phyloP scores from a whole-genome alignment of 495 filamentous ascomycete species.

The Rostrohypoxylon terebratum region DNA sequence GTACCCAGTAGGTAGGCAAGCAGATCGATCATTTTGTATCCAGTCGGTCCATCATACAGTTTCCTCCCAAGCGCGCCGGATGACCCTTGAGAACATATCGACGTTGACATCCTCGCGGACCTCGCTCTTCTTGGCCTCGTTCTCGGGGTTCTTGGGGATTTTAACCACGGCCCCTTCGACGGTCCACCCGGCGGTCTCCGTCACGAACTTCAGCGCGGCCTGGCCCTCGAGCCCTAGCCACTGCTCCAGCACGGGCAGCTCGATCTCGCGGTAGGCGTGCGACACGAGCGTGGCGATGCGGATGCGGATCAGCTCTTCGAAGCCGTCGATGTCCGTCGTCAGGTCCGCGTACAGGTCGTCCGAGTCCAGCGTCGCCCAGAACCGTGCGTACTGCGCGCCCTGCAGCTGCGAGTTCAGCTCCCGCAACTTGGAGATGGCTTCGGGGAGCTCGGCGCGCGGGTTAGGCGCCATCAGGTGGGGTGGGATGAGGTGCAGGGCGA shows the following conservation, averaged over 20 bases:
- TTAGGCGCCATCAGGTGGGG: constrained; percentile 57
- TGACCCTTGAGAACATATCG: constrained; percentile 83
- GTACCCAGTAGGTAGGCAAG: background rate
- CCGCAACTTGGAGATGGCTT: constrained; percentile 91
- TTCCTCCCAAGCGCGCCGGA: constrained; percentile 91
- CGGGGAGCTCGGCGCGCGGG: constrained; percentile 70
- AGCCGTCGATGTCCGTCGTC: constrained; percentile 91
- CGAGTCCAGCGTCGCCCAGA: constrained; percentile 92
- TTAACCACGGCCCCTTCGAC: constrained; percentile 70
- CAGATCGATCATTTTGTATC: background rate
- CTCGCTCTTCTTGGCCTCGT: constrained; percentile 96
- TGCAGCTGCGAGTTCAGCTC: constrained; percentile 85
- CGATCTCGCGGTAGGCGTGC: constrained; percentile 88
- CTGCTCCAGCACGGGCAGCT: constrained; percentile 77
- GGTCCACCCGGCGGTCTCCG: constrained; percentile 88
- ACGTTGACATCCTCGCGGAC: constrained; percentile 97
- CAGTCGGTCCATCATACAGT: constrained; percentile 66
- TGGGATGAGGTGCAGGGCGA: constrained; percentile 90
- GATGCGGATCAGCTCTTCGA: constrained; percentile 95
- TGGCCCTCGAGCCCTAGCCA: constrained; percentile 85
- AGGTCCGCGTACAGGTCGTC: constrained; percentile 98
- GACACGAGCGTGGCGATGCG: constrained; percentile 90
- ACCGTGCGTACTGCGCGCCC: constrained; percentile 84
- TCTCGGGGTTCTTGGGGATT: constrained; percentile 93
- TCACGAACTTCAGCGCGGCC: constrained; percentile 82